Base-by-base conservation (phyloP, 208 protist genomes). In the Crithidia thermophila region DNA sequence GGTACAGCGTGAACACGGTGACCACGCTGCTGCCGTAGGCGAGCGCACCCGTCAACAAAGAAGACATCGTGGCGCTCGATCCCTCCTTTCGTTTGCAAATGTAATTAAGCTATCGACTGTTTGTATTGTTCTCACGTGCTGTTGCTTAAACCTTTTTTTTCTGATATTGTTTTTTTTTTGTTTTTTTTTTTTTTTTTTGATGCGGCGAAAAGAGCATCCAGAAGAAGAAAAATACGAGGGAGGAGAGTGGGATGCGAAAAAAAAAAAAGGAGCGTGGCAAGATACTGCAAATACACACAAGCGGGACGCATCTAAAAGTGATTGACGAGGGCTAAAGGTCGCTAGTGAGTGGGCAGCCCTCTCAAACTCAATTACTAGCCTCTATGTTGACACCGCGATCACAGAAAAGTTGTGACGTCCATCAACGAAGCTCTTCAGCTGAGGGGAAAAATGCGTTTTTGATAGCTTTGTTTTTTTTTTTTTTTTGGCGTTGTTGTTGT, bases 1-100 rank as follows among this genome's bases (percentile, higher is more conserved):
- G 91, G 47, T 94, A 97, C 7, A 94, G 68, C 20, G 74, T 62
- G 43, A 94, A 87, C 11, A 87, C 83, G 16, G 84, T 88, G 10
- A 75, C 40, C 25, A 82, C 52, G 59, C 75, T 91, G 36, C 87
- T 73, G 31, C 52, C 63, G 67, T 96, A 96, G 1, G 85, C 87
- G 8, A 90, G 21, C 2, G 59, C 73, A 42, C 67, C 88, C 18
- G 74, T 77, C 8, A 69, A 43, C 50, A 89, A 28, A 31, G 62
- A 62, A 16, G 73, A 76, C 72, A 91, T 83, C n/a, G n/a, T n/a
- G 11, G 63, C 55, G 25, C 14, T 61, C 39, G 13, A 25, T 21
- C 34, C 20, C 23, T 18, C 20, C 51, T 33, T 37, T n/a, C 30
- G 18, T 42, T 23, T 61, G n/a, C n/a, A n/a, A n/a, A n/a, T n/a